Conservation (phyloP, 2,329 filamentous ascomycete genomes). For the Lizonia empirigonia region DNA sequence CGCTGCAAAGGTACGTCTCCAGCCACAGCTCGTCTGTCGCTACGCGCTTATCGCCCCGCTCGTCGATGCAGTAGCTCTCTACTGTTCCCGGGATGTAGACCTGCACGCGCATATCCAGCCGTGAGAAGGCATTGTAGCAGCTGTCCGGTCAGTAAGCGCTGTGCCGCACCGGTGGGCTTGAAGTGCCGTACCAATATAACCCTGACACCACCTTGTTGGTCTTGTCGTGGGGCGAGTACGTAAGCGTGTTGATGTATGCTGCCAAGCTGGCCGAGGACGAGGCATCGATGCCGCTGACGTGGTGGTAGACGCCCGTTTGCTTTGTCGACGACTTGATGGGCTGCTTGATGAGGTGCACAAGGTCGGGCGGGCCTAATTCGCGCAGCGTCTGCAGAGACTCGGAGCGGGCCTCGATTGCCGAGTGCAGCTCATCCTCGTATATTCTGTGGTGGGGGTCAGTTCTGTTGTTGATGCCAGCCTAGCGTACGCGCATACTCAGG, state of each 20-base stretch:
- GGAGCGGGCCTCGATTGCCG: constrained; percentile 89
- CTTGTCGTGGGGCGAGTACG: constrained; percentile 84
- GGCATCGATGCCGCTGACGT: constrained; percentile 95
- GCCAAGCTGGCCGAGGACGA: constrained; percentile 96
- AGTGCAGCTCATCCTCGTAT: constrained; percentile 89
- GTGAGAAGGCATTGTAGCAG: constrained; percentile 99
- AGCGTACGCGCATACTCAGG: constrained; percentile 48
- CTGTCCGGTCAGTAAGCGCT: constrained; percentile 49
- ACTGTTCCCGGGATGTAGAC: constrained; percentile 96
- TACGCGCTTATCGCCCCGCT: constrained; percentile 91
- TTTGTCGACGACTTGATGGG: constrained; percentile 63
- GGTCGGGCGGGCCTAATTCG: constrained; percentile 92
- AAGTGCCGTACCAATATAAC: constrained; percentile 76
- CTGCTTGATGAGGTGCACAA: constrained; percentile 91
- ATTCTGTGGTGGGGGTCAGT: constrained; percentile 63
- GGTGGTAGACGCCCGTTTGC: constrained; percentile 88
- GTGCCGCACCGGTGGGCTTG: neutral
- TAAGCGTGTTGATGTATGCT: constrained; percentile 97
- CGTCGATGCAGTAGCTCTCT: constrained; percentile 96
- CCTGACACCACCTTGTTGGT: constrained; percentile 90
- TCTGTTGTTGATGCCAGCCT: neutral
- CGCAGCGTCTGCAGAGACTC: constrained; percentile 84
- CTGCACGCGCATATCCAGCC: constrained; percentile 97
- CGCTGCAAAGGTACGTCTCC: constrained; percentile 95
- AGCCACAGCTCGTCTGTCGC: constrained; percentile 95